Conservation (phyloP, 2,329 filamentous ascomycete genomes). For the Tympanopsis confertula region DNA sequence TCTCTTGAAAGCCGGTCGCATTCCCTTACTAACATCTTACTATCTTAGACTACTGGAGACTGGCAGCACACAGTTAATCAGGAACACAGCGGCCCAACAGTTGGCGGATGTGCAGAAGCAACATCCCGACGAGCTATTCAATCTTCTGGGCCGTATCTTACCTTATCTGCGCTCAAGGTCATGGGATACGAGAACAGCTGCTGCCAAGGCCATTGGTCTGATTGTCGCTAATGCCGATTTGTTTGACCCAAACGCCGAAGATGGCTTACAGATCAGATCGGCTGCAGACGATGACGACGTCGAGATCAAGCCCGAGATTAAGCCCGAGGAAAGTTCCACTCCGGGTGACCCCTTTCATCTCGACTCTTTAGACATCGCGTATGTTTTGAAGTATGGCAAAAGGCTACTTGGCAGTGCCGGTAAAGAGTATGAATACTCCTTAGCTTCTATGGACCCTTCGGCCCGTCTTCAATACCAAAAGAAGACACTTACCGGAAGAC, state of each 20-base stretch:
- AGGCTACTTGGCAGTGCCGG: conserved; percentile 78
- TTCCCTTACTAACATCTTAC: too few species aligned
- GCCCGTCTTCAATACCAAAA: conserved; percentile 77
- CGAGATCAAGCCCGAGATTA: conserved; percentile 11
- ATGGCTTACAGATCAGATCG: conserved; percentile 3
- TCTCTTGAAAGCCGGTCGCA: too few species aligned
- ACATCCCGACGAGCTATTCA: conserved; percentile 94
- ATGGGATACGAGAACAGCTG: conserved; percentile 91
- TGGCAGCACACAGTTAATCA: conserved; percentile 87
- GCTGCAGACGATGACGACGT: conserved; percentile 34
- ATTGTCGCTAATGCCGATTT: conserved; percentile 80
- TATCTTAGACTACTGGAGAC: conserved; percentile 75
- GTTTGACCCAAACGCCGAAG: conserved; percentile 72
- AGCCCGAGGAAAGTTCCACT: background rate
- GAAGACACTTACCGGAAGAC: conserved; percentile 69
- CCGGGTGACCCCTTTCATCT: background rate
- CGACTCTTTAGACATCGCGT: conserved; percentile 48
- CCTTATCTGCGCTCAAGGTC: conserved; percentile 89
- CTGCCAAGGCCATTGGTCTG: conserved; percentile 85
- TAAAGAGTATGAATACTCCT: conserved; percentile 72
- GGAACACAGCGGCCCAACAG: conserved; percentile 93
- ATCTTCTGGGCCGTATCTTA: conserved; percentile 84
- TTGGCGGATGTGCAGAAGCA: conserved; percentile 96
- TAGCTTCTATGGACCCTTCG: conserved; percentile 71
- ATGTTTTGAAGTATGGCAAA: conserved; percentile 67